These are phyloP conservation scores for Zymoseptoria tritici DNA, from an alignment of 2,329 filamentous ascomycete genomes.

Conservation along the genomic window DNA sequence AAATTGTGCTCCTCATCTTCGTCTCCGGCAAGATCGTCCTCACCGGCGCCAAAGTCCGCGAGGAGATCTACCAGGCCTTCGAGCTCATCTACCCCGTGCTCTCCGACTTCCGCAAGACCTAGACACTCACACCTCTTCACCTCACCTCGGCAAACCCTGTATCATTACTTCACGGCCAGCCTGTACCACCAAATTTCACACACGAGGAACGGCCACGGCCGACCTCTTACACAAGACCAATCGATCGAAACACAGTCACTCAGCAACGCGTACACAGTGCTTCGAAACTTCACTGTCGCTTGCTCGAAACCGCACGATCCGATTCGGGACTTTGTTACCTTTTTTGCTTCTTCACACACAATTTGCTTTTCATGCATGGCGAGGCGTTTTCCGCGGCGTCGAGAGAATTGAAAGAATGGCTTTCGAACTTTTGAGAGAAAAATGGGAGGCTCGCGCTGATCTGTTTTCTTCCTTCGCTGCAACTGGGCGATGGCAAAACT, in stretches of 20 bases:
- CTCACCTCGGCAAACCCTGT: slow-evolving; percentile 19
- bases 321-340: slow-evolving; percentile 3
- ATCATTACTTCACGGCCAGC: slow-evolving; percentile 19
- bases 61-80: slow-evolving; percentile 96
- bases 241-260: slow-evolving; percentile 3
- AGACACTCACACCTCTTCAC: slow-evolving; percentile 1
- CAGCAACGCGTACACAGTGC: not conserved
- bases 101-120: slow-evolving; percentile 22
- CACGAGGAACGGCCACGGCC: slow-evolving; percentile 23
- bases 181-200: slow-evolving; percentile 21
- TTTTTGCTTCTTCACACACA: slow-evolving; percentile 12
- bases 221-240: slow-evolving; percentile 14
- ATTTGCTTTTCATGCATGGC: slow-evolving; percentile 24
- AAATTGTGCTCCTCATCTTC: slow-evolving; percentile 93
- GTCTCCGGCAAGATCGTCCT: slow-evolving; percentile 97
- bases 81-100: slow-evolving; percentile 91
- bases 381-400: slow-evolving; percentile 24
- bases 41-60: slow-evolving; percentile 93
- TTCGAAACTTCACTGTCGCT: not conserved
- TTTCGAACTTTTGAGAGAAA: not conserved
- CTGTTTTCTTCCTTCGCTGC: not conserved
- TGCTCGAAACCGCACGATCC: not conserved
- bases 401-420: not conserved
- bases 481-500: not conserved
- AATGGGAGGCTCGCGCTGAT: not conserved